Base-by-base conservation (phyloP, 352 stramenopile species). In the Globisporangium cystogenes region DNA sequence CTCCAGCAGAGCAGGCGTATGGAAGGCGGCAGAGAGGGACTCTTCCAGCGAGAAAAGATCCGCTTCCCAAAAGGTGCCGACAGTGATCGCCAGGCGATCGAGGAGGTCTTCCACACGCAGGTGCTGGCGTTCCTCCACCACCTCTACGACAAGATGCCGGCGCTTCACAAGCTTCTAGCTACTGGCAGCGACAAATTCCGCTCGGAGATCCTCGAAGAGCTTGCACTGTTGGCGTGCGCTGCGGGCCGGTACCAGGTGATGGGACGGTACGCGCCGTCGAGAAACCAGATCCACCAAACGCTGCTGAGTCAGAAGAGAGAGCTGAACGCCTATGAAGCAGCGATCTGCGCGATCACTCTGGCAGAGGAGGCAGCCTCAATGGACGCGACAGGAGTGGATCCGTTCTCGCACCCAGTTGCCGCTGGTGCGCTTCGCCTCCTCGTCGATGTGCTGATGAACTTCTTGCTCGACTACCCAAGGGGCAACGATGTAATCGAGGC, bases 51-150 rank as follows among this genome's bases (percentile, higher is more conserved):
- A 39, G 35, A 39, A 10, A 39, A 39, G 35, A 39, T 10, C 12
- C 39, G 39, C 7, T 18, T 14, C 16, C n/a, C n/a, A 29, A 47
- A 67, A 31, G 50, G 48, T 11, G 53, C 51, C n/a, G 27, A 36
- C 11, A 11, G 27, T 26, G 26, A 23, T 16, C n/a, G 10, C n/a
- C 6, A 11, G 26, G 23, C 10, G 18, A 47, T 15, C 27, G 40
- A 50, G 24, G 53, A 57, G 12, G 43, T 69, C 15, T 72, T 58
- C 48, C 72, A 84, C 31, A 16, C 65, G 7, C 62, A 82, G 55
- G 72, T 84, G 23, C 68, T 90, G 16, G 73, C 80, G 15, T 90
- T 90, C 56, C 29, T 90, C 3, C 53, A 73, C 12, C 55, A 86
- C 24, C 44, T 82, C 24, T 81, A 81, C 39, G 57, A 57, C 33